Evolutionary conservation across 2,329 filamentous ascomycete species (phyloP), one percentile per base, ranked within the genome.

Genomic region (Pseudogymnoascus sp.): DNA sequence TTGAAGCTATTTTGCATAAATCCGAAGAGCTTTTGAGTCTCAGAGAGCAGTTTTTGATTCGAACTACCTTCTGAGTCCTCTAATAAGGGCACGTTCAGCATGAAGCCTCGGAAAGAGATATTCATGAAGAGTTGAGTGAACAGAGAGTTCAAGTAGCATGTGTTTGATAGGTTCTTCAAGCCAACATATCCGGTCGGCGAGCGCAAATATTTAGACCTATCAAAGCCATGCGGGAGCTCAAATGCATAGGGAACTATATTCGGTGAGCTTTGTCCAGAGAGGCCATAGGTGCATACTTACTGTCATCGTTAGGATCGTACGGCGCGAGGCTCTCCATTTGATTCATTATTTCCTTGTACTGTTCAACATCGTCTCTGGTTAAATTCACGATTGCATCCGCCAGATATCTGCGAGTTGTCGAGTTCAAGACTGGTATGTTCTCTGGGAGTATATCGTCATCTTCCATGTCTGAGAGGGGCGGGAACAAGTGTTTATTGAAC

Each of bases 71-170:
- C 84, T 13, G 79, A 25, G 7, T 80, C 76, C 16, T 60, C 57
- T 23, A 23, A 21, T 16, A 62, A 41, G 61, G 65, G 48, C n/a
- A 84, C 80, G 64, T 80, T 76, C 66, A 98, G 81, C 69, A 99
- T 90, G 75, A 98, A 96, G 14, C 85, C 82, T 16, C 95, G 88
- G 71, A 99, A 98, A 6, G 86, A 83, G 14, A 90, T 78, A 73
- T 99, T 98, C 92, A 97, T 98, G 79, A 93, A 99, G 0, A 99
- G 84, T 73, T 99, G 95, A 0, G 92, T 93, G 66, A 98, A 83
- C 0, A 99, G 80, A 0, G 95, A 98, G 74, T 99, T 99, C 73
- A 98, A 83, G 74, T 99, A 99, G 76, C 95, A 99, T 0, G 96
- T 98, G 73, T 97, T 96, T 8, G 92, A 95, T 14, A 97, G 82